These are phyloP conservation scores for Kuraishia molischiana DNA, from an alignment of 805 yeast species.

Conservation along the genomic window DNA sequence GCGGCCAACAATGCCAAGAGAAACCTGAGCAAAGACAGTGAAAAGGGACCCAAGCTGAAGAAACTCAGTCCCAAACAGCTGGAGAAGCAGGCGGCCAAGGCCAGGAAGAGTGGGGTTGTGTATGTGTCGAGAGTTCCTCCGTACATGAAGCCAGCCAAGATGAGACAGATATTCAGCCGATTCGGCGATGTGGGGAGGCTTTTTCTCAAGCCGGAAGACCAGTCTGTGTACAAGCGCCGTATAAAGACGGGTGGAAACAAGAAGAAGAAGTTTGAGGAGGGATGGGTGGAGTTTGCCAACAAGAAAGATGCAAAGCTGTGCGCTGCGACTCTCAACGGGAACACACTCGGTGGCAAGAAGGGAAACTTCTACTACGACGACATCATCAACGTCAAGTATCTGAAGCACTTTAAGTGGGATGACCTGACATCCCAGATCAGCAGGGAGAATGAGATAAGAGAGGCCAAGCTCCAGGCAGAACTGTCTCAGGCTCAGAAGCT, in stretches of 20 bases:
- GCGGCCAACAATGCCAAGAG: conserved; percentile 4
- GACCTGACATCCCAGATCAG: conserved; percentile 92
- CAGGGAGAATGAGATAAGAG: conserved; percentile 80
- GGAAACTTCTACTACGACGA: conserved; percentile 90
- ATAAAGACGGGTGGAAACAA: conserved; percentile 88
- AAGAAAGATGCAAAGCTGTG: conserved; percentile 86
- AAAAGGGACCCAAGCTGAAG: conserved; percentile 34
- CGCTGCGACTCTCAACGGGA: conserved; percentile 79
- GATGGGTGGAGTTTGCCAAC: conserved; percentile 89
- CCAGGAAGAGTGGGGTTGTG: conserved; percentile 80
- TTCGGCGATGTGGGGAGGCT: conserved; percentile 88
- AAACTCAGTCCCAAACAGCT: conserved; percentile 46
- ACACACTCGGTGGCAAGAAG: conserved; percentile 86
- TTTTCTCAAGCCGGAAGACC: conserved; percentile 80
- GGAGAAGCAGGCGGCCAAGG: conserved; percentile 42
- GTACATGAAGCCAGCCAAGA: conserved; percentile 90
- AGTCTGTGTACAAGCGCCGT: conserved; percentile 50
- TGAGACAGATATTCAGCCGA: conserved; percentile 68
- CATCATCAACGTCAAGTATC: conserved; percentile 80
- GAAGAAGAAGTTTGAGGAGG: conserved; percentile 80
- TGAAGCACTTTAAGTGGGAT: conserved; percentile 91
- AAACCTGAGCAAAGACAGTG: conserved; percentile 14
- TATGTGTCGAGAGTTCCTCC: conserved; percentile 90
- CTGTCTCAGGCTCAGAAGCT: conserved; percentile 81
- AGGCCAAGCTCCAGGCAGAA: conserved; percentile 80